A percentile compares a stretch with the other conserved stretches of the same genome.
Conservation (phyloP, 768 basidiomycete genomes). For the Agaricus blazei region DNA sequence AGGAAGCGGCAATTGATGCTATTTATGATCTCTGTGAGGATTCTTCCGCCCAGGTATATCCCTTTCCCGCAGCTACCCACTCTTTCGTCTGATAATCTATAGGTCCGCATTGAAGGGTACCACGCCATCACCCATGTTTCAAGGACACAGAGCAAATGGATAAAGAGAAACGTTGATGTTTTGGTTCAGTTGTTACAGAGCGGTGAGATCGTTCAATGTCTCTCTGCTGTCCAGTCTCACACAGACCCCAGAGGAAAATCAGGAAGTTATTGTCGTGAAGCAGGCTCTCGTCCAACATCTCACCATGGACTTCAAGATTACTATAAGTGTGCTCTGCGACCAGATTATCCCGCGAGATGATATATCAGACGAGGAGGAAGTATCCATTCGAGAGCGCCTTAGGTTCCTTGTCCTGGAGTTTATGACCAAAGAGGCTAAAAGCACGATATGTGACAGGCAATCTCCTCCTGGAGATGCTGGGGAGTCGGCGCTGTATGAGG, state of each 20-base stretch:
- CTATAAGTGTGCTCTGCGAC: slow-evolving; percentile 65
- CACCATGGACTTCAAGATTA: slow-evolving; percentile 54
- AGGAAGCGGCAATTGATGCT: slow-evolving; percentile 72
- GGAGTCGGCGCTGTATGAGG: slow-evolving; percentile 43
- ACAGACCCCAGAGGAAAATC: slow-evolving; percentile 49
- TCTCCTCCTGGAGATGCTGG: slow-evolving; percentile 37
- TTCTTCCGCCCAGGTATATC: slow-evolving; percentile 43
- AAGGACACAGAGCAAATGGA: slow-evolving; percentile 46
- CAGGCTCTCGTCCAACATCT: slow-evolving; percentile 56
- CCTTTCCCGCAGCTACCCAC: neutral
- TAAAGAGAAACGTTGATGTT: slow-evolving; percentile 71
- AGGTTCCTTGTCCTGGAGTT: slow-evolving; percentile 58
- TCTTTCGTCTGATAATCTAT: slow-evolving; percentile 4
- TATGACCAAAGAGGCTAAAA: slow-evolving; percentile 46
- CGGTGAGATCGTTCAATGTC: slow-evolving; percentile 36
- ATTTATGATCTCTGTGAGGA: slow-evolving; percentile 78
- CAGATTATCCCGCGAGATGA: slow-evolving; percentile 53
- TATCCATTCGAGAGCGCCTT: slow-evolving; percentile 48
- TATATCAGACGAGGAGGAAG: slow-evolving; percentile 52
- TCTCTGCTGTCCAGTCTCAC: neutral
- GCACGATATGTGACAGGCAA: slow-evolving; percentile 36
- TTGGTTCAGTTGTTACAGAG: slow-evolving; percentile 72
- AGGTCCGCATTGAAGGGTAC: slow-evolving; percentile 74
- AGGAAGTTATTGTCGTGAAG: slow-evolving; percentile 60
- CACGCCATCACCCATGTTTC: slow-evolving; percentile 47